phyloP scores from a whole-genome alignment of 371 early-diverging fungal species.

The Circinella umbellata region DNA sequence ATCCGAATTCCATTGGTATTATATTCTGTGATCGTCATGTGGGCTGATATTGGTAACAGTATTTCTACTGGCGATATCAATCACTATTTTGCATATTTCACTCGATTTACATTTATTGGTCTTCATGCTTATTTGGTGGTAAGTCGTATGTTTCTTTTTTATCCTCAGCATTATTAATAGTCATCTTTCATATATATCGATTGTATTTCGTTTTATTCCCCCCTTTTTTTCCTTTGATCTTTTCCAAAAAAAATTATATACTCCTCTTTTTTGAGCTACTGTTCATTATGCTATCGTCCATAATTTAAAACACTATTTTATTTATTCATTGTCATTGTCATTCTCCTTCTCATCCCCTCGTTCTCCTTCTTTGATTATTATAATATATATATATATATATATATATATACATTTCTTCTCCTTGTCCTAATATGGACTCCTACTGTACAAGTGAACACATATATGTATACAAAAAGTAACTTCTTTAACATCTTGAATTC shows the following conservation, averaged over 20 bases:
- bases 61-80: constrained; percentile 10
- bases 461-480: too few species aligned
- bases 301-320: too few species aligned
- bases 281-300: neutral
- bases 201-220: neutral
- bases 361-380: neutral
- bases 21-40: constrained; percentile 47
- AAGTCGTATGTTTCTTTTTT: constrained; percentile 14
- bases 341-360: neutral
- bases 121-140: constrained; percentile 57
- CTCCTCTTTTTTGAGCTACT: neutral
- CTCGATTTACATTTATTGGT: constrained; percentile 57
- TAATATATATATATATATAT: too few species aligned
- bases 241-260: neutral
- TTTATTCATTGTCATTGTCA: too few species aligned
- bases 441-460: too few species aligned
- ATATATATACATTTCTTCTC: too few species aligned
- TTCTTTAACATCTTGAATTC: too few species aligned
- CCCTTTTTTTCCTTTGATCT: constrained; percentile 3
- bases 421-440: too few species aligned
- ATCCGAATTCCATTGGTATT: constrained; percentile 45
- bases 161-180: neutral
- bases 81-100: constrained; percentile 51
- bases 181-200: neutral
- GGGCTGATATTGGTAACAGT: constrained; percentile 43